Evolutionary conservation across 768 basidiomycete genomes (phyloP), one percentile per base, ranked within the genome.

Genomic region (Pleurotus sapidus): DNA sequence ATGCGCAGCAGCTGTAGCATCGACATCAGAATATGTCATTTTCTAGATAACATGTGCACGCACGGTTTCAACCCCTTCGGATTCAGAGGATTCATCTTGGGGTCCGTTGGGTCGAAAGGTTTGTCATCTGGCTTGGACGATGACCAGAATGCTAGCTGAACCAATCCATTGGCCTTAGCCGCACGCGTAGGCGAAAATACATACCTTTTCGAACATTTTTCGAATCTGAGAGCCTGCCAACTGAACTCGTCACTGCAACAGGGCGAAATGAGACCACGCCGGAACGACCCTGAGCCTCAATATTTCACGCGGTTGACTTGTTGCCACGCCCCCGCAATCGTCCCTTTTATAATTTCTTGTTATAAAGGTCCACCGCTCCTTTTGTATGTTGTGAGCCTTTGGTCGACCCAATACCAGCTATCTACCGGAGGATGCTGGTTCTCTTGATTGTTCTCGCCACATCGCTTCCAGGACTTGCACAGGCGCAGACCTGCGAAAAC

Each of bases 11-110:
- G 64, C 96, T 98, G 15, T 6, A 12, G 20, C 6, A 51, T 56
- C 23, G 23, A 25, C 27, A 30, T 27, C 40, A 27, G 48, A 7
- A 17, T 24, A 48, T 34, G 34, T 50, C 18, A 18, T 7, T 34
- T 34, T 34, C 30, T 34, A 34, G 30, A 34, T 34, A 34, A 34
- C 30, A 34, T 34, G 30, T 45, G 14, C 12, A 77, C 93, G 58
- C 69, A 97, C 96, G 96, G 91, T 70, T 98, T 99, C 53, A 97
- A 73, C n/a, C 95, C 95, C 65, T 94, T 66, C 0, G 96, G 96
- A 69, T 98, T 98, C 57, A 95, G 72, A 7, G 93, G 94, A 68
- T 97, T 97, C 77, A 82, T 74, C 66, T 84, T 87, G 7, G 89
- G 89, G 67, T 91, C 79, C 14, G 88, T 88, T 1, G 88, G 85